Evolutionary conservation across 441 rosid genomes (phyloP).

Genomic region (Capsella rubella): DNA sequence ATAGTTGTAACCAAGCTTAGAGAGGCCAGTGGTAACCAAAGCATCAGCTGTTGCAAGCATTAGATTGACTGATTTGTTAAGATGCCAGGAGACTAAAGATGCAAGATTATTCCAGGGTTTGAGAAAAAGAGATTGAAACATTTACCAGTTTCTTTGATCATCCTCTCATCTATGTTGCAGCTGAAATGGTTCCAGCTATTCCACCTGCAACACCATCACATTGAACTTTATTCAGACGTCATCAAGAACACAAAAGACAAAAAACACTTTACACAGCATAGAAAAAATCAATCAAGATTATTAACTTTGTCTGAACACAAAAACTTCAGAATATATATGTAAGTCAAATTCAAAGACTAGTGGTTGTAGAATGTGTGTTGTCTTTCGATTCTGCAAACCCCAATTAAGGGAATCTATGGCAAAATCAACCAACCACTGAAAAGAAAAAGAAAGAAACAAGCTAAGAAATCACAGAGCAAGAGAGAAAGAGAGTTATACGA

Average conservation of each 20-base stretch:
- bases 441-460: too few species aligned
- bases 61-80: neutral
- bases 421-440: neutral
- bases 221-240: slow-evolving; percentile 16
- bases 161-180: slow-evolving; percentile 67
- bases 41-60: slow-evolving; percentile 67
- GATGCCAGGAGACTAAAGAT: neutral
- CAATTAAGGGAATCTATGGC: neutral
- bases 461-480: neutral
- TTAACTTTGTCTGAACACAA: too few species aligned
- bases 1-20: slow-evolving; percentile 78
- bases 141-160: slow-evolving; percentile 79
- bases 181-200: slow-evolving; percentile 86
- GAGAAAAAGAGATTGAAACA: too few species aligned
- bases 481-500: neutral
- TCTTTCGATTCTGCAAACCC: neutral
- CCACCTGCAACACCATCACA: slow-evolving; percentile 58
- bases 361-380: neutral
- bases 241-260: slow-evolving; percentile 14
- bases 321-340: too few species aligned
- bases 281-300: neutral
- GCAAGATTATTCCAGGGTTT: neutral
- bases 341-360: slow-evolving; percentile 9
- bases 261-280: neutral
- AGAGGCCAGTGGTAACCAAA: slow-evolving; percentile 76